Conservation (phyloP, 2,329 filamentous ascomycete genomes). For the Hirsutella rhossiliensis region DNA sequence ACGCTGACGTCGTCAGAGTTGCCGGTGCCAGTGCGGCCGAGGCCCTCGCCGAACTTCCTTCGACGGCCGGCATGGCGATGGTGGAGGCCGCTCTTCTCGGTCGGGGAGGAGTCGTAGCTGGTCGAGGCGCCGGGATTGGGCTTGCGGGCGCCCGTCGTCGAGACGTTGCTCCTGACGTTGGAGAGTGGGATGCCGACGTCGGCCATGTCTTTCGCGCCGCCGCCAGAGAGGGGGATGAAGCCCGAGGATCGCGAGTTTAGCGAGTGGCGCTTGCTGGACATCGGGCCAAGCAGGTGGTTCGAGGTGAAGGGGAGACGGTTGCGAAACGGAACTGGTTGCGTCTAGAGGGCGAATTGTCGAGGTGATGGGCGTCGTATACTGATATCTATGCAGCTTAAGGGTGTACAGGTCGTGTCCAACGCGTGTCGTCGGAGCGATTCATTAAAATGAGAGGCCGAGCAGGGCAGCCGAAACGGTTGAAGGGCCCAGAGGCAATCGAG, state of each 20-base stretch:
- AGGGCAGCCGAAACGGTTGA: too few species aligned
- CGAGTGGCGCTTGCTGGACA: constrained; percentile 9
- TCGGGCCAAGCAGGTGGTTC: background rate
- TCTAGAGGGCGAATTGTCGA: background rate
- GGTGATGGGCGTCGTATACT: background rate
- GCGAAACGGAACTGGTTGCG: background rate
- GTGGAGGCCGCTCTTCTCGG: constrained; percentile 33
- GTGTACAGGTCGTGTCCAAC: background rate
- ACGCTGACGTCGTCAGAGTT: constrained; percentile 40
- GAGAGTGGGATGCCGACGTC: constrained; percentile 39
- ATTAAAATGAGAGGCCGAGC: background rate
- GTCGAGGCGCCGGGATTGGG: constrained; percentile 16
- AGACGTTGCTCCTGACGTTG: constrained; percentile 41
- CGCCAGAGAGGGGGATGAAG: constrained; percentile 28
- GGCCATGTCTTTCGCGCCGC: constrained; percentile 19
- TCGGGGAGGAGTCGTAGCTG: constrained; percentile 18
- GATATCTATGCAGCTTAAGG: too few species aligned
- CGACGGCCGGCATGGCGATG: constrained; percentile 30
- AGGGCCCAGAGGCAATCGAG: background rate
- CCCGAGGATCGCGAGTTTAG: constrained; percentile 14
- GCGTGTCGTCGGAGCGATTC: background rate
- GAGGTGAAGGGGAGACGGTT: background rate
- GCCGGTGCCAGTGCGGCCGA: constrained; percentile 30
- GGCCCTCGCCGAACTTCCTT: constrained; percentile 29
- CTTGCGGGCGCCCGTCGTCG: constrained; percentile 40